Evolutionary conservation across 1,139 yeast species (phyloP).

Genomic region (Yamadazyma triangularis): DNA sequence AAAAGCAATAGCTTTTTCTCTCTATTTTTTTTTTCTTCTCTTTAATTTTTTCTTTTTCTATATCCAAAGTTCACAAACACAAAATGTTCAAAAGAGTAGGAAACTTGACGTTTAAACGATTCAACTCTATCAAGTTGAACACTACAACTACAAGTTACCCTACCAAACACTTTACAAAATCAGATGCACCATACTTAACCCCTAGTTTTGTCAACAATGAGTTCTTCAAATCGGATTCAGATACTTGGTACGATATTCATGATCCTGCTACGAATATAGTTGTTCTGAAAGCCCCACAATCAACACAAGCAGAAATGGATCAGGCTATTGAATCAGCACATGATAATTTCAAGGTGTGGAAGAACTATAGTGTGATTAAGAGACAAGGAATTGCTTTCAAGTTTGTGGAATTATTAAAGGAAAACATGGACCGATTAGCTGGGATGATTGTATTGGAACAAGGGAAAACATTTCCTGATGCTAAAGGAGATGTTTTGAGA

Average conservation of each 20-base stretch:
- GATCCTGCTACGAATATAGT: constrained; percentile 75
- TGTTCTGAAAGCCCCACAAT: constrained; percentile 68
- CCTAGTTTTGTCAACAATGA: constrained; percentile 58
- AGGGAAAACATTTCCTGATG: constrained; percentile 77
- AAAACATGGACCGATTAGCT: constrained; percentile 70
- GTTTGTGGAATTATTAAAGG: constrained; percentile 62
- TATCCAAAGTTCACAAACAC: too few species aligned
- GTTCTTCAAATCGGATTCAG: constrained; percentile 51
- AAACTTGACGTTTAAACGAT: neutral
- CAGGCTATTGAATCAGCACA: constrained; percentile 66
- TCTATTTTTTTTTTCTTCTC: too few species aligned
- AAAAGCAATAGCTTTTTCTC: too few species aligned
- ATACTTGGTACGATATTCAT: constrained; percentile 65
- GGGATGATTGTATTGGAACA: constrained; percentile 72
- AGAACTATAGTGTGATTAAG: constrained; percentile 54
- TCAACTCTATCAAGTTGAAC: constrained; percentile 5
- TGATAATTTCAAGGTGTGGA: constrained; percentile 58
- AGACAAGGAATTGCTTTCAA: constrained; percentile 77
- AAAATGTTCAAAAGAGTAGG: neutral
- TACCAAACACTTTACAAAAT: constrained; percentile 31
- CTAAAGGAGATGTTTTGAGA: constrained; percentile 73
- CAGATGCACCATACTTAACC: constrained; percentile 46
- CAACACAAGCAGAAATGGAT: constrained; percentile 61
- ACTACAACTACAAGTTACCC: constrained; percentile 39
- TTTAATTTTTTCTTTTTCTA: too few species aligned